These are phyloP conservation scores for Candida albicans DNA, from an alignment of 1,139 yeast species.

Conservation along the genomic window DNA sequence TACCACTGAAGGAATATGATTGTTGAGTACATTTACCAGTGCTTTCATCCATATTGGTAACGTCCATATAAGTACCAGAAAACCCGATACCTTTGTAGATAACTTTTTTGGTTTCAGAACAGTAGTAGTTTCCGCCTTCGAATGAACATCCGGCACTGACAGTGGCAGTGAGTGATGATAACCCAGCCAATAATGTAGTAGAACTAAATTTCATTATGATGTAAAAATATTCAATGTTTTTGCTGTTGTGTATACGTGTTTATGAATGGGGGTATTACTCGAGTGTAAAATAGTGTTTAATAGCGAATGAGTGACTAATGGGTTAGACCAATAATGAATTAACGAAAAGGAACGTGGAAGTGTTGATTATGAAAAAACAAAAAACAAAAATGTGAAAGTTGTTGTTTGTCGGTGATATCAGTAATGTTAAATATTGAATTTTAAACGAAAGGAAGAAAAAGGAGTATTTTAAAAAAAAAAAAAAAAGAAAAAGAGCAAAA, in stretches of 20 bases:
- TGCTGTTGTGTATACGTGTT: neutral
- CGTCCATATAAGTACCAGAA: slow-evolving; percentile 62
- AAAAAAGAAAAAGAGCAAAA: neutral
- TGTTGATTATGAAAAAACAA: neutral
- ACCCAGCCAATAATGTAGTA: slow-evolving; percentile 14
- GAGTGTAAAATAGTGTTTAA: too few species aligned
- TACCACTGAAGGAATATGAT: slow-evolving; percentile 53
- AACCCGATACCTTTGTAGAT: slow-evolving; percentile 69
- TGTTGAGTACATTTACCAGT: slow-evolving; percentile 56
- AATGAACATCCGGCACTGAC: slow-evolving; percentile 12
- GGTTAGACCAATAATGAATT: neutral
- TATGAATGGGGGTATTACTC: neutral
- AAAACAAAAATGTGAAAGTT: slow-evolving; percentile 1
- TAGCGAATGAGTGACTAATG: slow-evolving; percentile 1
- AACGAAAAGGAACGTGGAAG: slow-evolving; percentile 7
- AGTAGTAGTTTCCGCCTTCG: slow-evolving; percentile 73
- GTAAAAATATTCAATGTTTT: neutral
- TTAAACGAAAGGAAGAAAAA: neutral
- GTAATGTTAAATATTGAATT: neutral
- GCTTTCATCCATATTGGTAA: slow-evolving; percentile 50
- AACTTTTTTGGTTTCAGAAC: slow-evolving; percentile 67
- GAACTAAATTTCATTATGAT: slow-evolving; percentile 16
- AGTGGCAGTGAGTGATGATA: slow-evolving; percentile 12
- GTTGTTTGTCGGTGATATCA: neutral
- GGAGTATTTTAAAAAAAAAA: too few species aligned